Evolutionary conservation across 2,329 filamentous ascomycete genomes (phyloP), one percentile per base, ranked within the genome.

Genomic region (Penicillium sp.): DNA sequence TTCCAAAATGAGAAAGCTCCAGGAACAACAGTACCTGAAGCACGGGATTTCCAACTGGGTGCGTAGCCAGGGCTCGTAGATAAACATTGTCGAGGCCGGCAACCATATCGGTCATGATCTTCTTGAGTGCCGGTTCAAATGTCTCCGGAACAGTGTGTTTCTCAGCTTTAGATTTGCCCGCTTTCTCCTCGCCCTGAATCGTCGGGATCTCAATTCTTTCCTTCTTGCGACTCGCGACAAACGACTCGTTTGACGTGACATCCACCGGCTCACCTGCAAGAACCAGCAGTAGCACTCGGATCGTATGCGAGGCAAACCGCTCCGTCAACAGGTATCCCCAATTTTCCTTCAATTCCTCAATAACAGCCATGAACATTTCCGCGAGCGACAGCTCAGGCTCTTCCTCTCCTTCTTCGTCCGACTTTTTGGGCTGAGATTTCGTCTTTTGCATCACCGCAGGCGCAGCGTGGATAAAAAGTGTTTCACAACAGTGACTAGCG

Each of bases 401-500:
- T 2, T 63, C 72, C 22, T 71, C 69, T 5, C 64, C 74, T 11
- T 77, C 74, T 50, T 78, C 75, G 8, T 79, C 78, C 22, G 79
- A 78, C 20, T 72, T 73, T 3, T 61, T 66, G 45, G 63, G 76
- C 67, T 57, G 69, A 70, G 82, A 62, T 71, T 81, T 72, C 6
- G 90, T 75, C 74, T 96, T 92, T 59, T 87, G 80, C 14, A 88
- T 89, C 37, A 96, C 89, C 11, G 89, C 77, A 1, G 89, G 88
- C 0, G 92, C 92, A 2, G 90, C 89, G 61, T 89, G 85, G 47
- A 92, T 80, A 73, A 99, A 97, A 32, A 99, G 82, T 26, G 90
- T 90, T 77, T 99, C 94, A 72, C 92, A 97, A 76, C 93, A 97
- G 78, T 99, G 94, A 58, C 92, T 96, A 5, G 94, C 94, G 69